Percentiles rank a stretch among this genome's conserved stretches.
These are phyloP conservation scores for Trifolium subterraneum DNA, from an alignment of 306 rosid genomes.

Conservation along the genomic window DNA sequence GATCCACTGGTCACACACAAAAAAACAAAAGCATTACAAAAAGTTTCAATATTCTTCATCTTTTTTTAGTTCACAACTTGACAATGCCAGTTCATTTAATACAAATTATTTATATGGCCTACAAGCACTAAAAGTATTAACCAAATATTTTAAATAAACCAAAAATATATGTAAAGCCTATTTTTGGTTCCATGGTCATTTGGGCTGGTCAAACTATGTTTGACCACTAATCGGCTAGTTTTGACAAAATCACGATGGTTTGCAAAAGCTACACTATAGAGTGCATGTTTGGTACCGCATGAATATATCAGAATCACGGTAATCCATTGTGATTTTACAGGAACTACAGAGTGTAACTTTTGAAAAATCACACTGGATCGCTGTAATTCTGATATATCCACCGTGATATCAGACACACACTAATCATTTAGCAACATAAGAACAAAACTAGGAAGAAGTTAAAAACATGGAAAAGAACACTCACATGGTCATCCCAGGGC, in stretches of 20 bases:
- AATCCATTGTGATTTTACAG: no score
- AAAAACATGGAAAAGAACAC: constrained; percentile 28
- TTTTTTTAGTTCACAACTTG: background rate
- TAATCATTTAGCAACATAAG: background rate
- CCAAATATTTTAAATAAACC: background rate
- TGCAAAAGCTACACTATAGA: background rate
- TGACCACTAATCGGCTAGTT: background rate
- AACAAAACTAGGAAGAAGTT: background rate
- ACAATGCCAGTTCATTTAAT: background rate
- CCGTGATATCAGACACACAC: no score
- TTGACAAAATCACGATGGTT: background rate
- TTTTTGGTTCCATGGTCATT: background rate
- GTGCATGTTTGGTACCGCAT: no score
- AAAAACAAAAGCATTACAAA: constrained; percentile 30
- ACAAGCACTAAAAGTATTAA: background rate
- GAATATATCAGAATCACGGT: background rate
- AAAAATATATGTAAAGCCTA: background rate
- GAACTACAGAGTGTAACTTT: no score
- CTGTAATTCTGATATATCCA: no score
- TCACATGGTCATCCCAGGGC: constrained; percentile 86
- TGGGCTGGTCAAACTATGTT: background rate
- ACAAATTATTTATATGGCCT: background rate
- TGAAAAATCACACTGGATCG: no score
- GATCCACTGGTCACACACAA: constrained; percentile 67
- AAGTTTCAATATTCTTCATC: constrained; percentile 6